Conservation (phyloP, 257 asterid genomes). For the Solanum sejunctum region DNA sequence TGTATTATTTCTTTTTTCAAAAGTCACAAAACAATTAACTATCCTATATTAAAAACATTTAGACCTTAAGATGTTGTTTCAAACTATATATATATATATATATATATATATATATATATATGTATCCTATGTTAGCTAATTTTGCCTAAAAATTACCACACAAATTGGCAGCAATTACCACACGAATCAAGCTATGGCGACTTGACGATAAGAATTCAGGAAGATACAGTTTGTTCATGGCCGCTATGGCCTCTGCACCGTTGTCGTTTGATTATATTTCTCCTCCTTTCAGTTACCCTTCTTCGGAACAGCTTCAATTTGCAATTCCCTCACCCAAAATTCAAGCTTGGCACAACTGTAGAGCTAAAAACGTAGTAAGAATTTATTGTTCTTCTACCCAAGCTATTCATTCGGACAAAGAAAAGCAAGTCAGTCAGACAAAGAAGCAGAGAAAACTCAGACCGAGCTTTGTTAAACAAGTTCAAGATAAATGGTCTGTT, state of each 20-base stretch:
- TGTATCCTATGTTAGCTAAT: no score
- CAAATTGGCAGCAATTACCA: background rate
- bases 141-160: background rate
- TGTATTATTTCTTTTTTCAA: no score
- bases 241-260: constrained; percentile 34
- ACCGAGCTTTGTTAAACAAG: constrained; percentile 68
- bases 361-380: constrained; percentile 14
- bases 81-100: no score
- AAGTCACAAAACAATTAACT: no score
- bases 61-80: no score
- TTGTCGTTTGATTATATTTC: constrained; percentile 21
- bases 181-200: background rate
- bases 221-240: background rate
- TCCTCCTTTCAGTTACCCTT: constrained; percentile 8
- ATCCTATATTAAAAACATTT: no score
- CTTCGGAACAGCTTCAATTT: constrained; percentile 11
- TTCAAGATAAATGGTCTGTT: constrained; percentile 71
- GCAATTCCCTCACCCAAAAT: constrained; percentile 2
- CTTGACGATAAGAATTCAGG: background rate
- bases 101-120: no score
- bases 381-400: constrained; percentile 26
- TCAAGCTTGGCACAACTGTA: constrained; percentile 3
- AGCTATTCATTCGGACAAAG: constrained; percentile 24
- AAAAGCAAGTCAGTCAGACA: background rate
- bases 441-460: constrained; percentile 68